Base-by-base conservation (phyloP, 148 eudicot genomes). In the Mesembryanthemum crystallinum region DNA sequence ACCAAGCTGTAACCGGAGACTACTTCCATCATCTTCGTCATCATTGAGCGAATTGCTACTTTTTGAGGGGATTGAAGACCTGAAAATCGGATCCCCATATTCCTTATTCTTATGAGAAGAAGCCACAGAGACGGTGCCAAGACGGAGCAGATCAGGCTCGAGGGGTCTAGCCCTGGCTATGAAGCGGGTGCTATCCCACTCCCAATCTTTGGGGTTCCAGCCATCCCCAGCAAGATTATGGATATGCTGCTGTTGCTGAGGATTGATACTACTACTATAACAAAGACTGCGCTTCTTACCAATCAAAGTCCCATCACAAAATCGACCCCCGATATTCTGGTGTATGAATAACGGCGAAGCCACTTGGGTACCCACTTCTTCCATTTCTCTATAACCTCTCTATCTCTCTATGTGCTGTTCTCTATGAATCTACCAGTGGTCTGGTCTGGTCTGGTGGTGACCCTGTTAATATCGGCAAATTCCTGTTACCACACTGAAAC, bases 331-430 rank as follows among this genome's bases (percentile, higher is more conserved):
- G 11, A 80, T 64, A 21, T 72, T 81, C 63, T 58, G 83, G 69
- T 81, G 80, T 47, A 81, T 72, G 67, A 72, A 81, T 24, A 81
- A 76, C 27, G 83, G 83, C 43, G 80, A 43, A 43, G 83, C 83
- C 51, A 81, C 80, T 67, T 81, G 77, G 23, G 77, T 67, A 59
- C 80, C 83, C 45, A 81, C 80, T 60, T 81, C 83, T 28, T 81
- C 83, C 83, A 81, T 81, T 39, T 35, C 49, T 58, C 28, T 30
- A 30, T 13, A 7, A 35, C 7, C 18, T 43, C 30, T 49, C 39
- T 57, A 15, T 72, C 39, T 14, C 1, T 55, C 25, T 33, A 1
- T 23, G 0, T 17, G 42, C 9, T n/a, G 0, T 18, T 45, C 13
- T 13, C 49, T 45, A 13, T 45, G 13, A 8, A 45, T 45, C 49